Base-by-base conservation (phyloP, 169 alveolate genomes). In the Cyclospora cayetanensis region DNA sequence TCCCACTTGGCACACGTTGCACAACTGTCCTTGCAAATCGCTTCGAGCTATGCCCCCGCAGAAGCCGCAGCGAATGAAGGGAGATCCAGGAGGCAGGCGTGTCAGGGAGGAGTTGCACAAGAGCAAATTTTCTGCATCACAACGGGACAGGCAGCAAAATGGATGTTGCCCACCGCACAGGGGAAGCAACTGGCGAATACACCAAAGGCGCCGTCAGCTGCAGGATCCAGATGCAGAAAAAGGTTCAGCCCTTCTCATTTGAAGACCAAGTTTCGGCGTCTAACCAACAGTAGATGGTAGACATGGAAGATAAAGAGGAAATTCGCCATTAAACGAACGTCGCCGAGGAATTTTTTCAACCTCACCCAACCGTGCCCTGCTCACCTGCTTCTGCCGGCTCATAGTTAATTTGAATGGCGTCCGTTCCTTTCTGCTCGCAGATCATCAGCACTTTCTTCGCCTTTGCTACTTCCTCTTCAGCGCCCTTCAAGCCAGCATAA, bases 341-440 rank as follows among this genome's bases (percentile, higher is more conserved):
- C 11, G 34, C 35, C 5, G 79, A 27, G 18, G 11, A 39, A 66
- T 22, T 4, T 4, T 11, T 15, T 12, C 18, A 7, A 9, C 43
- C 25, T 22, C 7, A n/a, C 25, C 4, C 11, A 4, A 3, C 34
- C 25, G 11, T 4, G 20, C 50, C 25, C 41, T 4, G 46, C 87
- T 31, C 43, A 90, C 93, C 93, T 35, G 66, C 72, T 42, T 91
- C 94, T 52, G 55, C 84, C 50, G 95, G 94, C n/a, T 94, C 96
- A 83, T 90, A 93, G 70, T 93, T 91, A 43, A 94, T 91, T 18
- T 70, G 70, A 63, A 91, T 83, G 1, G 94, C 95, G 63, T 94
- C 96, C 1, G 96, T 93, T 41, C 94, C 96, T 53, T 92, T 93
- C 91, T 94, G 95, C 55, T 94, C 96, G 91, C 96, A 94, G 25